These are phyloP conservation scores for Candida bentonensis DNA, from an alignment of 805 yeast species.

Conservation along the genomic window DNA sequence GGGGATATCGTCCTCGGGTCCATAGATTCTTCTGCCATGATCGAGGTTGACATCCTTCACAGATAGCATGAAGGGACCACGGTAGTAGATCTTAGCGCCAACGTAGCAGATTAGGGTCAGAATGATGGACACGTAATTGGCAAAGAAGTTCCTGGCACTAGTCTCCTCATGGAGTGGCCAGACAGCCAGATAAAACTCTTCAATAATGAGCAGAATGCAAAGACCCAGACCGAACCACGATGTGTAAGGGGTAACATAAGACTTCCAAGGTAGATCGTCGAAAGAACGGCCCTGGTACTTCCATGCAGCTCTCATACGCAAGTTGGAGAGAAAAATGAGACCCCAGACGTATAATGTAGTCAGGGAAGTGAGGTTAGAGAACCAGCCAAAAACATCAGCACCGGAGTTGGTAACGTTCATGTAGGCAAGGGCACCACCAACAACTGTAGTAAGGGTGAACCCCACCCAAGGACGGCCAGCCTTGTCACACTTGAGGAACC, in stretches of 20 bases:
- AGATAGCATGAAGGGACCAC: slow-evolving; percentile 5
- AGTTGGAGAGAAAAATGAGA: slow-evolving; percentile 32
- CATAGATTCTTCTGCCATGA: background rate
- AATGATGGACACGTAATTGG: slow-evolving; percentile 26
- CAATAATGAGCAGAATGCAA: slow-evolving; percentile 38
- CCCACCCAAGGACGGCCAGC: slow-evolving; percentile 46
- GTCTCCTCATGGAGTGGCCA: slow-evolving; percentile 34
- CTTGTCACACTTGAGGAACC: slow-evolving; percentile 50
- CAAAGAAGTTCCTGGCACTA: slow-evolving; percentile 23
- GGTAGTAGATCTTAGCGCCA: slow-evolving; percentile 28
- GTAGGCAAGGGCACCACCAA: slow-evolving; percentile 35
- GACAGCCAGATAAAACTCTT: slow-evolving; percentile 57
- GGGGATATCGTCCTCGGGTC: background rate
- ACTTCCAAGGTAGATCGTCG: slow-evolving; percentile 32
- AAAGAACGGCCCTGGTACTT: slow-evolving; percentile 24
- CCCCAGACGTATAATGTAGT: slow-evolving; percentile 47
- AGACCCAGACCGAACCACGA: slow-evolving; percentile 33
- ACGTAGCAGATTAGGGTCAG: slow-evolving; percentile 21
- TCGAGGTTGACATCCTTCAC: background rate
- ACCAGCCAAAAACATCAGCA: slow-evolving; percentile 42
- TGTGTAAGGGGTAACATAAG: background rate
- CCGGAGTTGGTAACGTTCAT: slow-evolving; percentile 52
- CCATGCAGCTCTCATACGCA: slow-evolving; percentile 33
- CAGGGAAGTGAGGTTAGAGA: slow-evolving; percentile 15
- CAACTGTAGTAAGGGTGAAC: background rate